Conservation (phyloP, 73 alveolate genomes). For the Symbiodinium natans region DNA sequence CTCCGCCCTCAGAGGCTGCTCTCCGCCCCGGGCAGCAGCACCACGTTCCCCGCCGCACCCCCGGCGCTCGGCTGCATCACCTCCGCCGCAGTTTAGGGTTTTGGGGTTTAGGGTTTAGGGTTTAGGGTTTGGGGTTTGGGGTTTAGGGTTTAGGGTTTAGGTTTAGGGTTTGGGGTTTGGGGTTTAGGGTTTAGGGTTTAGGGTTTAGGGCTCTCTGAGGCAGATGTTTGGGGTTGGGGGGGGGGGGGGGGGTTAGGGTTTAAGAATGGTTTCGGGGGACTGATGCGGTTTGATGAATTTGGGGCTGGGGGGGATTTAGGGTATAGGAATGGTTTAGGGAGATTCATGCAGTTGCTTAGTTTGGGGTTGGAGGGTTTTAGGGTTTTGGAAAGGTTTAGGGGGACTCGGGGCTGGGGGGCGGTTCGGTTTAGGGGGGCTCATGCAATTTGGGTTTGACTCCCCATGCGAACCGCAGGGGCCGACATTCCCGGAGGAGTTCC, state of each 20-base stretch:
- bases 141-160: not conserved
- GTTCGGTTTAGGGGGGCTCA: too few relatives aligned
- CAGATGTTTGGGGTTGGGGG: not conserved
- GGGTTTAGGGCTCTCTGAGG: not conserved
- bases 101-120: not conserved
- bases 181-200: not conserved
- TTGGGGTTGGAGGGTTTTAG: too few relatives aligned
- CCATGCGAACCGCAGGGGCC: too few relatives aligned
- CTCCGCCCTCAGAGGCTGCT: constrained; percentile 20
- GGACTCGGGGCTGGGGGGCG: too few relatives aligned
- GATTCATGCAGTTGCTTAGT: too few relatives aligned
- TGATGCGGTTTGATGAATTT: not conserved
- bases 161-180: too few relatives aligned
- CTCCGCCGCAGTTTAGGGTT: not conserved
- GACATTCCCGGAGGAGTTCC: too few relatives aligned
- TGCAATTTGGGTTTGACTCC: too few relatives aligned
- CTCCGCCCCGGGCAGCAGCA: constrained; percentile 32
- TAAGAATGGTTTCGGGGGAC: not conserved
- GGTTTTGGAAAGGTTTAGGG: too few relatives aligned
- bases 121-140: not conserved
- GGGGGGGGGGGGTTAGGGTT: not conserved
- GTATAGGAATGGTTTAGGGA: too few relatives aligned
- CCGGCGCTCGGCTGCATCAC: constrained; percentile 75
- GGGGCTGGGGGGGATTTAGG: too few relatives aligned
- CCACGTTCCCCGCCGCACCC: constrained; percentile 69